Percentiles rank a stretch among this genome's conserved stretches.
These are phyloP conservation scores for Clathrospora elynae DNA, from an alignment of 2,329 filamentous ascomycete genomes.

Conservation along the genomic window DNA sequence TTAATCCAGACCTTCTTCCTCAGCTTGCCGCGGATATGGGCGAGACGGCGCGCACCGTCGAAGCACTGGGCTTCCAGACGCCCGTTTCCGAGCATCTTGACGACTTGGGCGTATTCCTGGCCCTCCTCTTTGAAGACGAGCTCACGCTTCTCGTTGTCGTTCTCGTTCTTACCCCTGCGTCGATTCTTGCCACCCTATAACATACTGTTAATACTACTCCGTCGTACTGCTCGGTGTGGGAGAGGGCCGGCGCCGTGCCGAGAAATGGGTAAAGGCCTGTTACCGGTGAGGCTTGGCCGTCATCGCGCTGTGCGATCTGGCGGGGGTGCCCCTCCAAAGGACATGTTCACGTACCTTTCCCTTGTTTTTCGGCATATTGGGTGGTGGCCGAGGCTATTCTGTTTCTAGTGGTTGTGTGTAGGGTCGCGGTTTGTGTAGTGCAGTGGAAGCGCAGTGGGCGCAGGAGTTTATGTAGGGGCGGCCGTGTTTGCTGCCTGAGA, in stretches of 20 bases:
- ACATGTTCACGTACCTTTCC: slow-evolving; percentile 75
- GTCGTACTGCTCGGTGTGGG: no score
- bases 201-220: slow-evolving; percentile 25
- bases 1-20: slow-evolving; percentile 98
- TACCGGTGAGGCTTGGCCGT: slow-evolving; percentile 21
- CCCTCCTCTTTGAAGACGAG: slow-evolving; percentile 99
- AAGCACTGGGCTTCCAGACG: slow-evolving; percentile 94
- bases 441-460: slow-evolving; percentile 8
- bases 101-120: slow-evolving; percentile 86
- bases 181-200: slow-evolving; percentile 92
- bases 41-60: slow-evolving; percentile 85
- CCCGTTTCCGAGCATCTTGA: slow-evolving; percentile 96
- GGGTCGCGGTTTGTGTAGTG: slow-evolving; percentile 2
- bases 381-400: slow-evolving; percentile 15
- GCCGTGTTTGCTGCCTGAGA: slow-evolving; percentile 20
- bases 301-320: slow-evolving; percentile 17
- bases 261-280: not conserved
- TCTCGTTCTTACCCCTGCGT: slow-evolving; percentile 96
- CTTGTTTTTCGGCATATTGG: slow-evolving; percentile 97
- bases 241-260: not conserved
- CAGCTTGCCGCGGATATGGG: slow-evolving; percentile 91
- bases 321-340: slow-evolving; percentile 27
- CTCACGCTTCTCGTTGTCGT: slow-evolving; percentile 97
- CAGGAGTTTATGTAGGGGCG: slow-evolving; percentile 22
- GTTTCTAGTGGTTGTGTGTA: slow-evolving; percentile 11